Evolutionary conservation across 352 stramenopile species (phyloP).

Genomic region (Globisporangium emineosum): DNA sequence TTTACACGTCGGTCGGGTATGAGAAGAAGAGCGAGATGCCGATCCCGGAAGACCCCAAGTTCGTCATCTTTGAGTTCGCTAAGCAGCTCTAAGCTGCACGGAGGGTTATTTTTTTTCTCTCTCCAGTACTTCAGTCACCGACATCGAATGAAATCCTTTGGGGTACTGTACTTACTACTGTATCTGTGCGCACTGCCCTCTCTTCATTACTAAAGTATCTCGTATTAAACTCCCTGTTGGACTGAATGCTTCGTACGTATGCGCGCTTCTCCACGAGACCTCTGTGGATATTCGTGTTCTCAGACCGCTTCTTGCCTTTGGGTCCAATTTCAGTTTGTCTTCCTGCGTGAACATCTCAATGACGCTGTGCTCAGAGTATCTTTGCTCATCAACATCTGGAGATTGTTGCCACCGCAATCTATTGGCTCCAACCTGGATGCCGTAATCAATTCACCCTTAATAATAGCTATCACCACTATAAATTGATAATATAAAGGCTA

Average conservation of each 20-base stretch:
- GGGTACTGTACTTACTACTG: too few species aligned
- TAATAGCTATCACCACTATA: background rate
- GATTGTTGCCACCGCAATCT: background rate
- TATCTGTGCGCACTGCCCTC: too few species aligned
- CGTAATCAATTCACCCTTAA: background rate
- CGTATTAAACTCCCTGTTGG: too few species aligned
- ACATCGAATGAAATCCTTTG: background rate
- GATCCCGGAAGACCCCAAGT: conserved; percentile 29
- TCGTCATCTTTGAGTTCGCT: conserved; percentile 33
- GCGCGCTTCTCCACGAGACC: background rate
- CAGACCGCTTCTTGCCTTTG: background rate
- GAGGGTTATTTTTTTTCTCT: too few species aligned
- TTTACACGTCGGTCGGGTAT: conserved; percentile 35
- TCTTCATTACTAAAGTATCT: too few species aligned
- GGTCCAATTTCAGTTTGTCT: background rate
- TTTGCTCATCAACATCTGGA: background rate
- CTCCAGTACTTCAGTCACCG: background rate
- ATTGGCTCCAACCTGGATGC: background rate
- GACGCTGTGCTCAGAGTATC: background rate
- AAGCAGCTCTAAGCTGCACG: conserved; percentile 37
- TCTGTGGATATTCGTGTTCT: too few species aligned
- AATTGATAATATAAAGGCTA: background rate
- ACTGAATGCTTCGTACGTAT: too few species aligned
- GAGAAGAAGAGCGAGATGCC: conserved; percentile 20
- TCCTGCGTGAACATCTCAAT: background rate